Conservation (phyloP, 73 alveolate genomes). For the Paramecium sexaurelia region DNA sequence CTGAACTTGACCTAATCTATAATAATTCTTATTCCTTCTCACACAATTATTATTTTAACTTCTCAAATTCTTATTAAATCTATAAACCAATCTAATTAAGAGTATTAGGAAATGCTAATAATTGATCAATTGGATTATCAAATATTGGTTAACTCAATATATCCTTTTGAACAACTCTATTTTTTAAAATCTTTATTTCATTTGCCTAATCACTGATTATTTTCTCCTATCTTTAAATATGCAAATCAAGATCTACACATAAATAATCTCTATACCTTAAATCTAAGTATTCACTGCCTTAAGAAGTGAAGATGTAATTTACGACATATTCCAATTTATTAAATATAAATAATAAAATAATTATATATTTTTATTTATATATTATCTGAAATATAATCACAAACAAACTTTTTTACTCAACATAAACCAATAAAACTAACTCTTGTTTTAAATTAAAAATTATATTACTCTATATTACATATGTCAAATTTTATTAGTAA, state of each 20-base stretch:
- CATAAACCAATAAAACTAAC: too few relatives aligned
- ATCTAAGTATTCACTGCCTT: background rate
- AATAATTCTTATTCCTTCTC: background rate
- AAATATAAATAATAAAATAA: background rate
- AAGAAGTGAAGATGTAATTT: background rate
- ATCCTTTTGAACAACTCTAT: background rate
- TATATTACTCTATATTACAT: too few relatives aligned
- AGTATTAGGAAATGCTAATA: background rate
- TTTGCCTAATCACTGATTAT: background rate
- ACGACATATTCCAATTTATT: background rate
- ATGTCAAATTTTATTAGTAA: too few relatives aligned
- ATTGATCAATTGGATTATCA: background rate
- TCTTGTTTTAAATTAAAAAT: too few relatives aligned
- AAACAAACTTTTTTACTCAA: too few relatives aligned
- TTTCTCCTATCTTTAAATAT: background rate
- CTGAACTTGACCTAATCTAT: background rate
- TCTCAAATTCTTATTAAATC: background rate
- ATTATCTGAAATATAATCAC: too few relatives aligned
- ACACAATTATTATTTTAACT: background rate
- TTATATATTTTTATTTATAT: background rate
- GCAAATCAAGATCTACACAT: background rate
- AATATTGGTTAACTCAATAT: background rate
- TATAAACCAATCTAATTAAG: background rate
- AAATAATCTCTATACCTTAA: background rate
- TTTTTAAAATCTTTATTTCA: background rate